phyloP scores from a whole-genome alignment of 495 filamentous ascomycete genomes.

The Wilcoxina mikolae region DNA sequence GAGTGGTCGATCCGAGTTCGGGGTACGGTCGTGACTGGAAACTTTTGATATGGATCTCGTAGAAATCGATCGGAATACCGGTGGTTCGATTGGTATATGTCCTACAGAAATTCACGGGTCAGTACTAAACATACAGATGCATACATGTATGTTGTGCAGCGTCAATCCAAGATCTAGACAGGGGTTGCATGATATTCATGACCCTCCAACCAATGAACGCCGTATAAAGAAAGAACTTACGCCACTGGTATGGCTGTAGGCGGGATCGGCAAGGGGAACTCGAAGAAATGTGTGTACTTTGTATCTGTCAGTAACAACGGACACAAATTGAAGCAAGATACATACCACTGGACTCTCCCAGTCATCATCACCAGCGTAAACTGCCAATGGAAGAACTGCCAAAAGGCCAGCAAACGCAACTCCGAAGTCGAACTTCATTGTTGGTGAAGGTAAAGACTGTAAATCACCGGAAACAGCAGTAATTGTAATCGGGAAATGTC shows the following conservation, averaged over 20 bases:
- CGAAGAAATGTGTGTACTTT: constrained; percentile 35
- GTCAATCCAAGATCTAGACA: not conserved
- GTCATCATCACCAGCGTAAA: constrained; percentile 10
- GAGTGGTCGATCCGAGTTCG: constrained; percentile 27
- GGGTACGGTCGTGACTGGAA: constrained; percentile 38
- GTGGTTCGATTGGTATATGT: constrained; percentile 12
- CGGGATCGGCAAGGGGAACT: constrained; percentile 36
- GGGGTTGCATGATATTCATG: not conserved
- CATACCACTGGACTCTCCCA: constrained; percentile 14
- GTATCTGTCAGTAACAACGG: not conserved
- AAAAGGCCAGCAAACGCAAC: not conserved
- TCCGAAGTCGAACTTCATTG: not conserved
- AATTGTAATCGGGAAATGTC: too few species aligned
- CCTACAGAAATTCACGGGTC: constrained; percentile 4
- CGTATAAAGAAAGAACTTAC: constrained; percentile 21
- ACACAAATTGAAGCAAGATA: not conserved
- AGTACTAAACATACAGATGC: too few species aligned
- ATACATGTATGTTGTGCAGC: not conserved
- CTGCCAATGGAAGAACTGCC: not conserved
- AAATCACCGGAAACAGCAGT: too few species aligned
- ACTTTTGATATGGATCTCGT: constrained; percentile 36
- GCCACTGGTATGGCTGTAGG: constrained; percentile 31
- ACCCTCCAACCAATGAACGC: not conserved
- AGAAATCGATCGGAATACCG: constrained; percentile 31
- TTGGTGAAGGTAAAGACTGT: too few species aligned